Conservation (phyloP, 495 filamentous ascomycete genomes). For the Symbiotaphrina buchneri region DNA sequence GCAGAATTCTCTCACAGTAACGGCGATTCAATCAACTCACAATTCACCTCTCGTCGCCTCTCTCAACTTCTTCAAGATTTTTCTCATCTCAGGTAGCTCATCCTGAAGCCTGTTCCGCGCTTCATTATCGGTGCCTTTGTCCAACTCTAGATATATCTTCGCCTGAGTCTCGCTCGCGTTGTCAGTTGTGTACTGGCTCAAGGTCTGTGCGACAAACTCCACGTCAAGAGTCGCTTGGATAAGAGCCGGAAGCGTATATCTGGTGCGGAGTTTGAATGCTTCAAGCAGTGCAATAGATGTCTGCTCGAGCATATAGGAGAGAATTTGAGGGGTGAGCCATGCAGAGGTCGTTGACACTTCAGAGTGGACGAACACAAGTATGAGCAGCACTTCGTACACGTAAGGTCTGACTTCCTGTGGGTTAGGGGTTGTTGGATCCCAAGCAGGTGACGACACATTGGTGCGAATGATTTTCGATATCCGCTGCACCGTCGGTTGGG, state of each 20-base stretch:
- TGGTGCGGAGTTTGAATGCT: constrained; percentile 36
- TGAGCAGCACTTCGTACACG: constrained; percentile 64
- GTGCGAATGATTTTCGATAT: constrained; percentile 39
- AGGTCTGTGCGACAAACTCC: constrained; percentile 86
- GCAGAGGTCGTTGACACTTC: constrained; percentile 58
- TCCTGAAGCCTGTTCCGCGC: constrained; percentile 52
- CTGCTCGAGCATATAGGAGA: constrained; percentile 62
- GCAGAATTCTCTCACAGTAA: no score
- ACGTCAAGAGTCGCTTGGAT: constrained; percentile 96
- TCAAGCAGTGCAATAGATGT: constrained; percentile 45
- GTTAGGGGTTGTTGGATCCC: constrained; percentile 33
- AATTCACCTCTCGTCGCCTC: constrained; percentile 75
- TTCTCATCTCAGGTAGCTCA: constrained; percentile 76
- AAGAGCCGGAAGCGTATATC: constrained; percentile 52
- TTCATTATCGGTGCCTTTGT: constrained; percentile 53
- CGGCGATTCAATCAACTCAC: no score
- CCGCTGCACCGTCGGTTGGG: constrained; percentile 38
- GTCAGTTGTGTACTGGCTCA: constrained; percentile 73
- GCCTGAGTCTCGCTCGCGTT: constrained; percentile 56
- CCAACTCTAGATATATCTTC: constrained; percentile 73
- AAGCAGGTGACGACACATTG: constrained; percentile 47
- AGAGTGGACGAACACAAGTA: constrained; percentile 71
- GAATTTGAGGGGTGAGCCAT: constrained; percentile 45
- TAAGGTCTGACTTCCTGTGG: constrained; percentile 66
- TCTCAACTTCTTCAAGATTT: constrained; percentile 56